phyloP scores from a whole-genome alignment of 164 flowering plant species.

The Vitis vinifera region DNA sequence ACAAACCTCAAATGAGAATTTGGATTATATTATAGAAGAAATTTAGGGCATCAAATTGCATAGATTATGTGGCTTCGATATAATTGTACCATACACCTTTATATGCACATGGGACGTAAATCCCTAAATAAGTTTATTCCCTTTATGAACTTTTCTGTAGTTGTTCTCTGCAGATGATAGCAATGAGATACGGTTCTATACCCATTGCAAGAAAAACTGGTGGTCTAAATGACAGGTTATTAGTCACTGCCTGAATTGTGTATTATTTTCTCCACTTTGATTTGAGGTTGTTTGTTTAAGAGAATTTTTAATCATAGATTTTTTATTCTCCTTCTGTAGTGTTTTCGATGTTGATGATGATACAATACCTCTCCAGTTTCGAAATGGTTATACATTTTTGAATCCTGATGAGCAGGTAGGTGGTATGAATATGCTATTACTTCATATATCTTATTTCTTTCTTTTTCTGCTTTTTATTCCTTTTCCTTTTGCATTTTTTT shows the following conservation, averaged over 20 bases:
- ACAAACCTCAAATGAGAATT: too few species aligned
- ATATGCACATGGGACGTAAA: not conserved
- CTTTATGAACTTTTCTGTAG: not conserved
- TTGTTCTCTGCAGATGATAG: slow-evolving; percentile 73
- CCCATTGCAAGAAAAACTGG: slow-evolving; percentile 93
- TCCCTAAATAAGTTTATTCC: not conserved
- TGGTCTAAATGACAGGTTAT: slow-evolving; percentile 90
- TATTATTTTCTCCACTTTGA: not conserved
- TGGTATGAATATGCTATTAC: too few species aligned
- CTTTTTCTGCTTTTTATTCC: too few species aligned
- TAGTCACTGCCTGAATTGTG: not conserved
- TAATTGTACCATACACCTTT: not conserved
- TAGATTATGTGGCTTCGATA: not conserved
- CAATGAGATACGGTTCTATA: slow-evolving; percentile 94
- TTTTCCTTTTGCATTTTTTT: not conserved
- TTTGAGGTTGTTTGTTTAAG: not conserved
- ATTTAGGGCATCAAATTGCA: not conserved
- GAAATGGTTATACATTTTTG: slow-evolving; percentile 82
- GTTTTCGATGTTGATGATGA: slow-evolving; percentile 94
- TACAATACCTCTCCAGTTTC: slow-evolving; percentile 60
- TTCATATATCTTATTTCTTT: too few species aligned
- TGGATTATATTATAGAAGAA: not conserved
- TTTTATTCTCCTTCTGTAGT: slow-evolving; percentile 33
- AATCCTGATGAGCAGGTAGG: slow-evolving; percentile 83
- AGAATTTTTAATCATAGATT: not conserved